These are phyloP conservation scores for Phialocephala sp. DNA, from an alignment of 2,329 filamentous ascomycete species.

Conservation along the genomic window DNA sequence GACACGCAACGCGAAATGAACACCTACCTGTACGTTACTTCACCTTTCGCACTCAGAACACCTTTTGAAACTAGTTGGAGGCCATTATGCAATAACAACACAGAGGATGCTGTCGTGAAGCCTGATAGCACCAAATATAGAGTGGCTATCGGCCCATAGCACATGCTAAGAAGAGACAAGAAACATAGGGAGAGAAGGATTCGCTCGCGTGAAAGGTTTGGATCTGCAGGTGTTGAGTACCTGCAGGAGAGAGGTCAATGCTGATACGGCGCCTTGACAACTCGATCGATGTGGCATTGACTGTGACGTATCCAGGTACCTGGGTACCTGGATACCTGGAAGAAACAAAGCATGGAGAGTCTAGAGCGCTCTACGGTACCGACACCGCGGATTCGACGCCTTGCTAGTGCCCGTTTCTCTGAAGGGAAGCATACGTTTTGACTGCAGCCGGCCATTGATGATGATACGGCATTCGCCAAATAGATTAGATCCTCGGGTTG, in stretches of 20 bases:
- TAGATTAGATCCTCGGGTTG: too few relatives aligned
- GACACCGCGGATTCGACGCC: background rate
- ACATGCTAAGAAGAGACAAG: background rate
- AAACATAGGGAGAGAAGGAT: background rate
- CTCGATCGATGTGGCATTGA: background rate
- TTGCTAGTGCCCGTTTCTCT: slow-evolving; percentile 12
- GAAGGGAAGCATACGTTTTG: slow-evolving; percentile 2
- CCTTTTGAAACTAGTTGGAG: too few relatives aligned
- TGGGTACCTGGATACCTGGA: background rate
- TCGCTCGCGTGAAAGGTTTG: background rate
- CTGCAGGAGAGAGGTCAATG: background rate
- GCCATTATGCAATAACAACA: background rate
- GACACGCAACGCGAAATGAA: background rate
- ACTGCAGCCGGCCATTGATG: background rate
- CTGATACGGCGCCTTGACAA: background rate
- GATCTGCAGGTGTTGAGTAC: background rate
- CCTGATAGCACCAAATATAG: background rate
- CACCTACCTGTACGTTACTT: background rate
- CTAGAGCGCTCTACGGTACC: background rate
- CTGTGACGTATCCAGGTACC: background rate
- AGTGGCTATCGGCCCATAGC: background rate
- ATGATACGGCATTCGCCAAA: background rate
- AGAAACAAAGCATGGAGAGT: background rate
- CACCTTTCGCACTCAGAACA: background rate
- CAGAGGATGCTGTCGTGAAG: background rate